Evolutionary conservation across 2,329 filamentous ascomycete genomes (phyloP), one percentile per base, ranked within the genome.

Genomic region (Colletotrichum sublineola): DNA sequence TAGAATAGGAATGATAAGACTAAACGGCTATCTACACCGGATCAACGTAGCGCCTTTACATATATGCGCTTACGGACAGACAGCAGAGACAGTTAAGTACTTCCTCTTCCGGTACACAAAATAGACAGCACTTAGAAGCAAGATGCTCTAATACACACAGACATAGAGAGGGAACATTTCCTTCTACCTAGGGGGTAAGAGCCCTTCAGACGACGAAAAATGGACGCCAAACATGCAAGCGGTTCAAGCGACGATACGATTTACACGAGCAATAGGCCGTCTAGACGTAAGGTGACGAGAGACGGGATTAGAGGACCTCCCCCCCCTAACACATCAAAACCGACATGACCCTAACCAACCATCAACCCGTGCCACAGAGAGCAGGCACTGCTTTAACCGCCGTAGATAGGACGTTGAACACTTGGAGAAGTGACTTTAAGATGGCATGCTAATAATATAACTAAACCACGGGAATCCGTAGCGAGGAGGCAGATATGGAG

Each of bases 41-140:
- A 74, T 74, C 48, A 63, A 57, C 44, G 72, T 50, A 44, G 44
- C 46, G 56, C 52, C 60, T 31, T 66, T 36, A 56, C 36, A 56
- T 40, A 42, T 63, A 60, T 75, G 66, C 60, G 63, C 56, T 11
- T 74, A 63, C 48, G 74, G 72, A 24, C 63, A 68, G 58, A 71
- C 66, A 31, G 77, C 69, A 77, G 76, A 79, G 67, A 79, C 73
- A 40, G 75, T 76, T 3, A 20, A 57, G 20, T 20, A 57, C 14
- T 57, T 57, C 4, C 55, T 57, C 6, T 57, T 57, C 20, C 74
- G 74, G 73, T 79, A 69, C 67, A 74, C 38, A n/a, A n/a, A n/a
- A n/a, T n/a, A n/a, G n/a, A n/a, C n/a, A n/a, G n/a, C n/a, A n/a
- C n/a, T n/a, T n/a, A n/a, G n/a, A n/a, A n/a, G n/a, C n/a, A n/a